Conservation (phyloP, 306 rosid genomes). For the Abrus pulchellus region DNA sequence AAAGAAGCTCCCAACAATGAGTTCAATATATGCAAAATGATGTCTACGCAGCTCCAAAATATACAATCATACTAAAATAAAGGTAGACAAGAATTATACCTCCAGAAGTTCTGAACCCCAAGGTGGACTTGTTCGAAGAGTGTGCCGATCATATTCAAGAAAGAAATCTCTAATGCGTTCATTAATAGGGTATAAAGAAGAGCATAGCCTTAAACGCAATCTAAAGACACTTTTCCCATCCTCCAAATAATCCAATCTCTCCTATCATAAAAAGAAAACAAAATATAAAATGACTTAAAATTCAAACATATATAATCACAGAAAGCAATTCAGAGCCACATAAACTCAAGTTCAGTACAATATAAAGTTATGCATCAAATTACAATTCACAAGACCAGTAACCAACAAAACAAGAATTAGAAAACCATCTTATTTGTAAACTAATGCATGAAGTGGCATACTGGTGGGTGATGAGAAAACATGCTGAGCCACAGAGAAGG, state of each 20-base stretch:
- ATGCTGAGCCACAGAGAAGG: neutral
- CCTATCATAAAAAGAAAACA: slow-evolving; percentile 59
- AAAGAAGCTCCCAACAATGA: slow-evolving; percentile 12
- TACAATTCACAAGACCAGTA: slow-evolving; percentile 27
- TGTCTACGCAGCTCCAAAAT: slow-evolving; percentile 1
- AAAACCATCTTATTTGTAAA: neutral
- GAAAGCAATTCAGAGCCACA: slow-evolving; percentile 33
- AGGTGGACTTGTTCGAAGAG: slow-evolving; percentile 98
- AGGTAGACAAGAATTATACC: slow-evolving; percentile 62
- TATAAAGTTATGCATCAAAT: slow-evolving; percentile 4
- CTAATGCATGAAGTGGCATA: slow-evolving; percentile 22
- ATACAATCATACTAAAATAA: slow-evolving; percentile 33
- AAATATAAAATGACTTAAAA: slow-evolving; percentile 38
- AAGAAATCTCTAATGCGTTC: slow-evolving; percentile 96
- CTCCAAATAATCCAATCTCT: slow-evolving; percentile 97
- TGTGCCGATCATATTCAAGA: slow-evolving; percentile 96
- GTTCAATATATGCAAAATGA: slow-evolving; percentile 19
- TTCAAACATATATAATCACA: neutral
- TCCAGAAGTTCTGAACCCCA: slow-evolving; percentile 99
- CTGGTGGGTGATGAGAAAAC: neutral
- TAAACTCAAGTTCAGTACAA: slow-evolving; percentile 12
- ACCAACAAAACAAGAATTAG: slow-evolving; percentile 37
- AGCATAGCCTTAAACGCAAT: slow-evolving; percentile 91
- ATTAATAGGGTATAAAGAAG: slow-evolving; percentile 91
- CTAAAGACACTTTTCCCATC: slow-evolving; percentile 93